A percentile compares a stretch with the other conserved stretches of the same genome.
phyloP scores from a whole-genome alignment of 208 protist species.

The Tetramitus jugosus region DNA sequence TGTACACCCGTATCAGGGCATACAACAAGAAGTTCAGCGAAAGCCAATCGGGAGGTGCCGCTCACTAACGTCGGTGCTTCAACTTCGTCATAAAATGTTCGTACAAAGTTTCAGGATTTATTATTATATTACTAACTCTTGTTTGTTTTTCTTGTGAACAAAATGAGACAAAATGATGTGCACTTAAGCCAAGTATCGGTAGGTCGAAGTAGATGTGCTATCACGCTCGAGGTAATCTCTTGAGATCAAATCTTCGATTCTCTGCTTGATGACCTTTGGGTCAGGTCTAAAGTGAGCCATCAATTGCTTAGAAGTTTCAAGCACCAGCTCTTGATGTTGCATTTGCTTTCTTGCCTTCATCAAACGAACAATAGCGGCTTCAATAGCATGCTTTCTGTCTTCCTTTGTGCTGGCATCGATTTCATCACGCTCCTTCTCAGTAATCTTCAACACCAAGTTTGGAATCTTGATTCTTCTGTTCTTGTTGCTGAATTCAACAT shows the following conservation, averaged over 20 bases:
- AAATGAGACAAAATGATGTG: too few species aligned
- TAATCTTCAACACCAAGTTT: not conserved
- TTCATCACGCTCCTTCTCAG: slow-evolving; percentile 4
- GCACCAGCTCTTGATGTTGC: slow-evolving; percentile 20
- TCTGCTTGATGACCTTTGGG: slow-evolving; percentile 26
- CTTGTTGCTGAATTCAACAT: not conserved
- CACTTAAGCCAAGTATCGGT: slow-evolving; percentile 13
- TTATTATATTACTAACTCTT: too few species aligned
- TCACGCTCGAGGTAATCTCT: slow-evolving; percentile 29
- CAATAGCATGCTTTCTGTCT: slow-evolving; percentile 61
- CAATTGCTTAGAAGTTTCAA: slow-evolving; percentile 23
- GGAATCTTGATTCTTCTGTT: slow-evolving; percentile 15
- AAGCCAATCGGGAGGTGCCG: too few species aligned
- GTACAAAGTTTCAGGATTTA: too few species aligned
- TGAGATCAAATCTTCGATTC: slow-evolving; percentile 31
- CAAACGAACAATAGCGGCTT: slow-evolving; percentile 68
- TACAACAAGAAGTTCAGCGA: too few species aligned
- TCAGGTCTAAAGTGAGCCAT: slow-evolving; percentile 9
- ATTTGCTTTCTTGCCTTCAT: slow-evolving; percentile 60
- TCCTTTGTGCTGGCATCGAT: slow-evolving; percentile 48
- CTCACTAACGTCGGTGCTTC: too few species aligned
- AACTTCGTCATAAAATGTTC: too few species aligned
- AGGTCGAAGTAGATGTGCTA: not conserved
- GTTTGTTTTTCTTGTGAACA: too few species aligned
- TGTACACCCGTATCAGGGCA: too few species aligned